phyloP scores from a whole-genome alignment of 352 stramenopile genomes.

The Pythium sp. region DNA sequence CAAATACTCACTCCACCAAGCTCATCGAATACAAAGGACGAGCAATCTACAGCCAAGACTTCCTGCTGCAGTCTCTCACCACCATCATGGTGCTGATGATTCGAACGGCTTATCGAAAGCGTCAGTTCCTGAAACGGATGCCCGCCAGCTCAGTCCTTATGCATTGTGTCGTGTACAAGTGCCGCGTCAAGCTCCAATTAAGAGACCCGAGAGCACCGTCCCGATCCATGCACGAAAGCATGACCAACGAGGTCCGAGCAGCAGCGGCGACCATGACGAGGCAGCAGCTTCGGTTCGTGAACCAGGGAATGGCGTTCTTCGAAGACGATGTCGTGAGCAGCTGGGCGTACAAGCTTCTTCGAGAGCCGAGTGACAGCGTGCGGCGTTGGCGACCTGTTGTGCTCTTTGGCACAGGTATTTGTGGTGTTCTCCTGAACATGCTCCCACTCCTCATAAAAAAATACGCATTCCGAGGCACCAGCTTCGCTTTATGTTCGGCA shows the following conservation, averaged over 20 bases:
- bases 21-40: not conserved
- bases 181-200: not conserved
- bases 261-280: constrained; percentile 3
- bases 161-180: constrained; percentile 23
- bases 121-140: not conserved
- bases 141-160: constrained; percentile 4
- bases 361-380: not conserved
- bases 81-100: constrained; percentile 12
- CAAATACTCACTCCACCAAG: not conserved
- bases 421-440: not conserved
- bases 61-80: constrained; percentile 18
- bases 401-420: not conserved
- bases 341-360: not conserved
- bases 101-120: constrained; percentile 19
- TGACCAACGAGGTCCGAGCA: not conserved
- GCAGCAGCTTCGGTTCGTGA: constrained; percentile 8
- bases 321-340: constrained; percentile 2
- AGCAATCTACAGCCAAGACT: not conserved
- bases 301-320: not conserved
- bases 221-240: not conserved
- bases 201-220: not conserved
- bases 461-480: not conserved
- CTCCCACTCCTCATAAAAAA: not conserved
- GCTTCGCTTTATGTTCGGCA: not conserved
- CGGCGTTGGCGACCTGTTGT: not conserved